Conservation (phyloP, 768 basidiomycete genomes). For the Termitomyces sp. region DNA sequence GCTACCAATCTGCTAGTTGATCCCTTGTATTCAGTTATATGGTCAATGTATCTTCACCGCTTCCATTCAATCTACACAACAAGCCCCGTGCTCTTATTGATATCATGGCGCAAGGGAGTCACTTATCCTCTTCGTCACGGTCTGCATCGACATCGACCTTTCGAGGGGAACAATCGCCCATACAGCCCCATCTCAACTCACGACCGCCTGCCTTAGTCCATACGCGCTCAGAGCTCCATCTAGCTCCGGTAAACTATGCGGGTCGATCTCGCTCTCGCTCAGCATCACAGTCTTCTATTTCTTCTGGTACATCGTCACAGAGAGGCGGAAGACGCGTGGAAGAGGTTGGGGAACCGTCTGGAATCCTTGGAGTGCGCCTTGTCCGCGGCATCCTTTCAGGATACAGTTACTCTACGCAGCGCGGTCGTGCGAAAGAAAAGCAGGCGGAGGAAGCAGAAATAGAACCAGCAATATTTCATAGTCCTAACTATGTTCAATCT, state of each 20-base stretch:
- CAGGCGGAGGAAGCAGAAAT: background rate
- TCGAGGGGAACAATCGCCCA: conserved; percentile 10
- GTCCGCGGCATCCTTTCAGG: conserved; percentile 7
- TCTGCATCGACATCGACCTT: conserved; percentile 19
- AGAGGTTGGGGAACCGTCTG: conserved; percentile 3
- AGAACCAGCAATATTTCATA: background rate
- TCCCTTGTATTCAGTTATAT: conserved; percentile 29
- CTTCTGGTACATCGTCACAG: conserved; percentile 8
- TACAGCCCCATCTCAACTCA: conserved; percentile 5
- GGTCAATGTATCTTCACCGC: conserved; percentile 52
- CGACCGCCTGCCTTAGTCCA: background rate
- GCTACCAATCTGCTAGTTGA: background rate
- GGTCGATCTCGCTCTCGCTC: conserved; percentile 11
- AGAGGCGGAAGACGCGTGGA: background rate
- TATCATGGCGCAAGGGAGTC: conserved; percentile 6
- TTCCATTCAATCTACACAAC: conserved; percentile 56
- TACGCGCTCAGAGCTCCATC: conserved; percentile 9
- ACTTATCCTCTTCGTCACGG: conserved; percentile 20
- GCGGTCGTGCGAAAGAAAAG: conserved; percentile 16
- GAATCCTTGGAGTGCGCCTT: conserved; percentile 21
- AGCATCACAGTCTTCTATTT: conserved; percentile 6
- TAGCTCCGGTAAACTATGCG: conserved; percentile 14
- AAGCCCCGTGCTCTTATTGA: conserved; percentile 19
- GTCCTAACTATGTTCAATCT: background rate
- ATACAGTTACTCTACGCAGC: background rate